A percentile compares a stretch with the other conserved stretches of the same genome.
Conservation (phyloP, 345 rosid species). For the Arabidopsis suecica region DNA sequence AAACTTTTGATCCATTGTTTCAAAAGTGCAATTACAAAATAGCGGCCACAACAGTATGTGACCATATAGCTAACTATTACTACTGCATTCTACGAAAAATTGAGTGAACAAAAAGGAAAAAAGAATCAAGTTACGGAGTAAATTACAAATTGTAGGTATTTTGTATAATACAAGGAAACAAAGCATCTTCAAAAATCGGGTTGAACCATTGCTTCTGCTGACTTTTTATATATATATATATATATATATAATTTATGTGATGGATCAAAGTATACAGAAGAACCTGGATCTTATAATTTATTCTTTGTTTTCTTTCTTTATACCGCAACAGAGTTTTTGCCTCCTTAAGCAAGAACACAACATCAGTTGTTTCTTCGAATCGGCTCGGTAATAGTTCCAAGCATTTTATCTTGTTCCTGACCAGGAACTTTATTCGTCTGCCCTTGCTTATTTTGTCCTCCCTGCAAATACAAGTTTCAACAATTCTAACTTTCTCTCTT, state of each 20-base stretch:
- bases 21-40: not conserved
- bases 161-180: not conserved
- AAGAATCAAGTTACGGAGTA: not conserved
- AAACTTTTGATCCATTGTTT: not conserved
- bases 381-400: constrained; percentile 38
- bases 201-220: constrained; percentile 4
- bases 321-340: constrained; percentile 10
- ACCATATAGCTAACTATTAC: not conserved
- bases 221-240: not conserved
- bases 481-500: not conserved
- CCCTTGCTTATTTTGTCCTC: constrained; percentile 42
- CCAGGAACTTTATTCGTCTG: constrained; percentile 30
- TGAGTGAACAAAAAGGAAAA: not conserved
- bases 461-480: constrained; percentile 20
- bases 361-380: constrained; percentile 21
- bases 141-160: not conserved
- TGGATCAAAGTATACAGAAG: not conserved
- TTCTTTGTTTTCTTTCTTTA: constrained; percentile 20
- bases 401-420: constrained; percentile 37
- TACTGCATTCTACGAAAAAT: not conserved
- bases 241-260: not conserved
- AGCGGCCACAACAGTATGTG: not conserved
- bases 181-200: constrained; percentile 33
- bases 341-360: constrained; percentile 21
- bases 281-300: not conserved